Evolutionary conservation across 331 rosid species (phyloP).

Genomic region (Malus hybrid): DNA sequence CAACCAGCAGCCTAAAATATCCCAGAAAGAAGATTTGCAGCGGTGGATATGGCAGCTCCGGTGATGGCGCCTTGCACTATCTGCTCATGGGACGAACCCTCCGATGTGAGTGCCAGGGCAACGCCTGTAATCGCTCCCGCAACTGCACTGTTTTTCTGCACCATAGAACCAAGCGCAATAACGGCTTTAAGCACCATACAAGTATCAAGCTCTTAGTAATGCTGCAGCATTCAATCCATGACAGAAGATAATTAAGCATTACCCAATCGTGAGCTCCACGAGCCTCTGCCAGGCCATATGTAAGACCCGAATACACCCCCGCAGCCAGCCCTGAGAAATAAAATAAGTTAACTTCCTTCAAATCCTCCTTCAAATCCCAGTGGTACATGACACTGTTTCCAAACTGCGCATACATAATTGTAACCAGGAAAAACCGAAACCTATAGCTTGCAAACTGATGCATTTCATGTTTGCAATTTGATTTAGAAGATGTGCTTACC

Average conservation of each 20-base stretch:
- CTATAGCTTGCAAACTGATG: neutral
- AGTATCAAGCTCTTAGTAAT: neutral
- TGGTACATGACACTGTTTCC: neutral
- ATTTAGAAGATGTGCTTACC: slow-evolving; percentile 30
- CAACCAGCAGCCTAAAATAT: slow-evolving; percentile 30
- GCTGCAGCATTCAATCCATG: neutral
- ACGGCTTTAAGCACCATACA: neutral
- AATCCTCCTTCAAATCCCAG: neutral
- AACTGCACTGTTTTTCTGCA: slow-evolving; percentile 85
- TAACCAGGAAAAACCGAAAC: neutral
- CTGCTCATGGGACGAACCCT: slow-evolving; percentile 62
- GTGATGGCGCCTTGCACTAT: slow-evolving; percentile 80
- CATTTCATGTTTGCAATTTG: neutral
- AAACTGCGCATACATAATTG: neutral
- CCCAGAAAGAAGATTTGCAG: slow-evolving; percentile 73
- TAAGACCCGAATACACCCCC: slow-evolving; percentile 78
- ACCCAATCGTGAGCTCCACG: slow-evolving; percentile 93
- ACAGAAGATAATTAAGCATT: neutral
- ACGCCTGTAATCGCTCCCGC: slow-evolving; percentile 82
- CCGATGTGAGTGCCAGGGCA: slow-evolving; percentile 59
- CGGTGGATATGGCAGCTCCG: slow-evolving; percentile 79
- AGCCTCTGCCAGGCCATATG: slow-evolving; percentile 79
- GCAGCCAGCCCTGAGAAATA: slow-evolving; percentile 62
- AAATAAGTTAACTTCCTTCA: neutral
- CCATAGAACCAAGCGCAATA: slow-evolving; percentile 3